Conservation (phyloP, 2,329 filamentous ascomycete genomes). For the Aspergillus latus region DNA sequence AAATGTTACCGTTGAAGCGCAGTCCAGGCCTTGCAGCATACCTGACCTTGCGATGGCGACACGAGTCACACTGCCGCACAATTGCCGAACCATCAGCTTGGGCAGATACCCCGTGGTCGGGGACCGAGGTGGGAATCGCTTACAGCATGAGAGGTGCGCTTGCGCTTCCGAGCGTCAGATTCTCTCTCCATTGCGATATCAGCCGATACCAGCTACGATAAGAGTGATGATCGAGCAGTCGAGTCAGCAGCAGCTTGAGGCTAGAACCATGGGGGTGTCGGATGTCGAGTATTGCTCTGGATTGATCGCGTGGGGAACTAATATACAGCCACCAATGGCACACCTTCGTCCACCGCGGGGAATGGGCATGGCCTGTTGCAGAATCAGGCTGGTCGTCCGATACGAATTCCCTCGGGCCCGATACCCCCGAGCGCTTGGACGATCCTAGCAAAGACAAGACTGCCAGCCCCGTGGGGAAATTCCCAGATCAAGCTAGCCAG, state of each 20-base stretch:
- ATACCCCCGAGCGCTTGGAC: conserved; percentile 8
- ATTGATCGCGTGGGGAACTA: background rate
- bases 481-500: conserved; percentile 5
- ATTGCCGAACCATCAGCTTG: no score
- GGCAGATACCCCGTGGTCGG: no score
- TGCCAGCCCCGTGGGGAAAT: conserved; percentile 13
- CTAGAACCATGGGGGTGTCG: background rate
- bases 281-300: background rate
- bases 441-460: background rate
- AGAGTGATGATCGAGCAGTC: background rate
- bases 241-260: background rate
- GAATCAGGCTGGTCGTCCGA: background rate
- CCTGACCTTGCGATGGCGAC: conserved; percentile 50
- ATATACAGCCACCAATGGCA: conserved; percentile 3
- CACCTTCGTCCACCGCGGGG: background rate
- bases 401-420: conserved; percentile 1
- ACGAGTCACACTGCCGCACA: conserved; percentile 47
- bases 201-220: no score
- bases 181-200: conserved; percentile 3
- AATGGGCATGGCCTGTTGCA: no score
- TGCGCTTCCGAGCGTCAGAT: conserved; percentile 22
- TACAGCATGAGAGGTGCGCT: conserved; percentile 33
- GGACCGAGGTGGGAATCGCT: no score
- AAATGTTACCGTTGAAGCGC: background rate
- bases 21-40: conserved; percentile 37